Conservation (phyloP, 257 asterid species). For the Petrea volubilis region DNA sequence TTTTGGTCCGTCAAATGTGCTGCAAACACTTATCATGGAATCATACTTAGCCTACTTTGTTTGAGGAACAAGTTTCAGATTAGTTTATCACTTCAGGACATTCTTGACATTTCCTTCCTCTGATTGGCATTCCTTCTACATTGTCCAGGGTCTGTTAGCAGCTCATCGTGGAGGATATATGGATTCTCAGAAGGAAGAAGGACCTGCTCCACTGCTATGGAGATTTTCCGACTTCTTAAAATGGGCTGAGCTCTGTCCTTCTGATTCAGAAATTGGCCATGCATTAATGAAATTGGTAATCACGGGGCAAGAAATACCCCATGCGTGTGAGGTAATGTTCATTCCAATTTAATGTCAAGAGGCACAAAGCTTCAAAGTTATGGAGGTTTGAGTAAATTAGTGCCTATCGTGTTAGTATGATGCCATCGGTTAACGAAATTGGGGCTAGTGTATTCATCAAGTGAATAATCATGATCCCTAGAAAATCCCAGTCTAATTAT, state of each 20-base stretch:
- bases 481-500: background rate
- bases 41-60: slow-evolving; percentile 5
- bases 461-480: slow-evolving; percentile 7
- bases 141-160: slow-evolving; percentile 85
- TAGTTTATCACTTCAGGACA: background rate
- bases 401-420: background rate
- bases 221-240: slow-evolving; percentile 93
- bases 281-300: slow-evolving; percentile 94
- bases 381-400: background rate
- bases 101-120: background rate
- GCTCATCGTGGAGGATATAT: slow-evolving; percentile 99
- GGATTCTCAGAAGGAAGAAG: slow-evolving; percentile 98
- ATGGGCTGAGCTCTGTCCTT: slow-evolving; percentile 99
- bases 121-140: slow-evolving; percentile 10
- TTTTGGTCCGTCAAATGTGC: background rate
- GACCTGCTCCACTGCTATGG: slow-evolving; percentile 98
- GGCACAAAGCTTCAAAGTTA: background rate
- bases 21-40: slow-evolving; percentile 10
- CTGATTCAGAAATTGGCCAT: slow-evolving; percentile 95
- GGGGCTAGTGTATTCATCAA: background rate
- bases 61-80: slow-evolving; percentile 1
- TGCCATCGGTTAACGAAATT: background rate
- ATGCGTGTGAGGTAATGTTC: slow-evolving; percentile 88
- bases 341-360: background rate
- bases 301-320: slow-evolving; percentile 98